Percentiles rank a stretch among this genome's conserved stretches.
Conservation (phyloP, 148 eudicot species). For the Oxyria digyna region DNA sequence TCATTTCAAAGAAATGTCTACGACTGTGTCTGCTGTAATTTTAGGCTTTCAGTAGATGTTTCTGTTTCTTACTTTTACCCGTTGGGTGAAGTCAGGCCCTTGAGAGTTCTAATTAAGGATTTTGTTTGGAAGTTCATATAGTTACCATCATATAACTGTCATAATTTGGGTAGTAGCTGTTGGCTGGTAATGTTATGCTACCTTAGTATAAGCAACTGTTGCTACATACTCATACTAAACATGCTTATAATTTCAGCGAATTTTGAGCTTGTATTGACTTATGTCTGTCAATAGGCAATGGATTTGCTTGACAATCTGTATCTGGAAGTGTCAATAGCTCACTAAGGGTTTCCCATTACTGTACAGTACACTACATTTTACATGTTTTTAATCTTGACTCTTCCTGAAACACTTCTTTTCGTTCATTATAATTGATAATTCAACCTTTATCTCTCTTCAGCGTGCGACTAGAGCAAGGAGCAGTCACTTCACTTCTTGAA, state of each 20-base stretch:
- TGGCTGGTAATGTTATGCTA: background rate
- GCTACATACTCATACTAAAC: background rate
- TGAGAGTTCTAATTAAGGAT: background rate
- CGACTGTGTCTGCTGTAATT: background rate
- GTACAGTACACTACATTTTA: background rate
- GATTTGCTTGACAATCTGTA: background rate
- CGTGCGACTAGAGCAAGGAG: conserved; percentile 75
- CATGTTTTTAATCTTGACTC: background rate
- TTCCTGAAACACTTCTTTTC: background rate
- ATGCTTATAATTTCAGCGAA: background rate
- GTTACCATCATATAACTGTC: background rate
- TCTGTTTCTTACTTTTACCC: background rate
- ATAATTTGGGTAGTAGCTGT: background rate
- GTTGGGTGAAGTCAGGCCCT: background rate
- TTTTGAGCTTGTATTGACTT: background rate
- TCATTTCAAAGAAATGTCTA: background rate
- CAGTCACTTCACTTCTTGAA: conserved; percentile 78
- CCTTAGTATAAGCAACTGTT: background rate
- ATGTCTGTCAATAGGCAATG: background rate
- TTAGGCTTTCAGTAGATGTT: background rate
- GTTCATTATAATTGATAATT: background rate
- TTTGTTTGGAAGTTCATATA: background rate
- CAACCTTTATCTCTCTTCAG: conserved; percentile 17
- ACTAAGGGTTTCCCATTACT: background rate
- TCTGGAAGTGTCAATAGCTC: background rate